These are phyloP conservation scores for Globisporangium rhizosaccharum DNA, from an alignment of 352 stramenopile genomes.

Conservation along the genomic window DNA sequence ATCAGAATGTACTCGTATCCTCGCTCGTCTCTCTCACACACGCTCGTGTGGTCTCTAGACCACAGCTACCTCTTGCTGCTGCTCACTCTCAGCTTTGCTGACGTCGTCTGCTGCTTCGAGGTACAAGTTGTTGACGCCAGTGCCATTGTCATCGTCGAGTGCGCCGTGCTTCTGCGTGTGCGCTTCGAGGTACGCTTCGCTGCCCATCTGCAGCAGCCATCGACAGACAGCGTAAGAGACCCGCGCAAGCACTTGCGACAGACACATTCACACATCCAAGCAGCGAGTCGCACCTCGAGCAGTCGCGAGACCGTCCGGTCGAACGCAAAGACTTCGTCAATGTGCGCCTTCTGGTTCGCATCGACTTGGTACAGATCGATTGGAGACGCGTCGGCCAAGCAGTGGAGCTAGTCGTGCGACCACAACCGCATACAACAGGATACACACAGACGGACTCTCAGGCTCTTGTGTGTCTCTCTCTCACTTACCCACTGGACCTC, in stretches of 20 bases:
- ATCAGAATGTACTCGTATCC: not conserved
- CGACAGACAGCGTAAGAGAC: not conserved
- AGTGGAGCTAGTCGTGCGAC: constrained; percentile 51
- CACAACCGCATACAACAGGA: not conserved
- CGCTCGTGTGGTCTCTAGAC: not conserved
- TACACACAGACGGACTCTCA: no score
- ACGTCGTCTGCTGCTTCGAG: constrained; percentile 14
- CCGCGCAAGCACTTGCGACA: not conserved
- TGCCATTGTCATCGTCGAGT: not conserved
- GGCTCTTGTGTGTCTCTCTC: no score
- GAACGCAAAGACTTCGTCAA: constrained; percentile 84
- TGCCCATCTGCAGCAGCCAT: constrained; percentile 48
- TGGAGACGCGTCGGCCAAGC: constrained; percentile 48
- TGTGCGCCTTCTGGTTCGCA: constrained; percentile 39
- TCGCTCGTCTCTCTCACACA: not conserved
- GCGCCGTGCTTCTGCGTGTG: constrained; percentile 30
- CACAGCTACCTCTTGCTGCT: constrained; percentile 1
- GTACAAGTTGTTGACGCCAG: constrained; percentile 16
- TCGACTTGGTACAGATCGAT: constrained; percentile 67
- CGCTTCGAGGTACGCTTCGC: constrained; percentile 59
- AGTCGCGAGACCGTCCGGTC: constrained; percentile 85
- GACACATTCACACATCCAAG: not conserved
- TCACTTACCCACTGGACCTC: not conserved
- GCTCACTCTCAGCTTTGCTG: not conserved
- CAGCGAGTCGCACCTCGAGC: constrained; percentile 43